Base-by-base conservation (phyloP, 768 basidiomycete genomes). In the Coprinellus aureogranulatus region DNA sequence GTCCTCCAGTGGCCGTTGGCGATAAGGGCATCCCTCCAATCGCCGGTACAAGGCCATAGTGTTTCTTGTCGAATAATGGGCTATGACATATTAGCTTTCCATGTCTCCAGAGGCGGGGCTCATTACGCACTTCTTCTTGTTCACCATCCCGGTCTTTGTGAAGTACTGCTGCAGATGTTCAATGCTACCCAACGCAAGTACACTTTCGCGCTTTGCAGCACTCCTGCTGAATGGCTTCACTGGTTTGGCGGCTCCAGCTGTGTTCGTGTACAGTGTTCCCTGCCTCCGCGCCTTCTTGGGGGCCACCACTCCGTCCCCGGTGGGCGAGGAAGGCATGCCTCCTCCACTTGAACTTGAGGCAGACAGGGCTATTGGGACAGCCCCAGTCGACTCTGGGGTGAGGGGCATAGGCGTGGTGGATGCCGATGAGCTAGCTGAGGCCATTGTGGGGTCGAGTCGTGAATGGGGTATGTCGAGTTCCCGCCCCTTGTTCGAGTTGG, bases 91-190 rank as follows among this genome's bases (percentile, higher is more conserved):
- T 16, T 26, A 45, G 42, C 48, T 59, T 44, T 16, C 26, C 20
- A 16, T 20, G 25, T n/a, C 5, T 37, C 30, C 22, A 55, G 57
- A 23, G 54, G 37, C 41, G 37, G 55, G 41, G 20, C 37, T 18
- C 52, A 20, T 37, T 31, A 77, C 88, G 75, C 73, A 89, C 92
- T 84, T 82, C 72, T 80, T 81, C 75, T 87, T 84, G 31, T 88
- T 79, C 25, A 80, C 81, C 54, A 94, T 81, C 1, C 92, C 92
- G 0, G 90, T 85, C 80, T 94, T 94, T 8, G 90, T 92, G 66
- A 95, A 98, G 68, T 94, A 95, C 66, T 94, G 88, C 72, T 98
- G 95, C 41, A 98, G 81, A 69, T 97, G 92, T 68, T 96, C 90
- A 63, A 98, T 98, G 68, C 92, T 94, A n/a, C 94, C 94, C 18